Percentiles rank a stretch among this genome's conserved stretches.
Evolutionary conservation across 164 flowering plant species (phyloP).

Genomic region (Hamamelis virginiana): DNA sequence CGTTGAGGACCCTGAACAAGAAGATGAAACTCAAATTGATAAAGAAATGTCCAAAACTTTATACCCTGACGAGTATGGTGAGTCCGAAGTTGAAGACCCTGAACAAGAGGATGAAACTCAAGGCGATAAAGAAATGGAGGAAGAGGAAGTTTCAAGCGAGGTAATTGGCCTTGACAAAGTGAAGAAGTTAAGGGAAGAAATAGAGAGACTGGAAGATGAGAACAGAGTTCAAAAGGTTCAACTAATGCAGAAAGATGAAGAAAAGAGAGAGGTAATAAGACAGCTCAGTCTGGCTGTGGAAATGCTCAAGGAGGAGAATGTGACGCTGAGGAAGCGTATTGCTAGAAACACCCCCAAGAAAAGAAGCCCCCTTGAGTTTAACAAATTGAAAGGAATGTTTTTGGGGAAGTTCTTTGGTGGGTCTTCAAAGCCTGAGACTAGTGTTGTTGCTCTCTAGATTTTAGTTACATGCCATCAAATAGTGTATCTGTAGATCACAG

Average conservation of each 20-base stretch:
- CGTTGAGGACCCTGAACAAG: constrained; percentile 58
- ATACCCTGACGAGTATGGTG: constrained; percentile 42
- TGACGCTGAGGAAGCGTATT: constrained; percentile 34
- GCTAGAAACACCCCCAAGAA: constrained; percentile 35
- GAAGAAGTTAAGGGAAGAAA: constrained; percentile 53
- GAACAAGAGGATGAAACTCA: constrained; percentile 36
- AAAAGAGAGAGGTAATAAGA: constrained; percentile 85
- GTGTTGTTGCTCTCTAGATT: constrained; percentile 20
- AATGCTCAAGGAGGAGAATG: constrained; percentile 63
- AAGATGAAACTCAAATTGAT: constrained; percentile 28
- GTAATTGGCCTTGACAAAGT: constrained; percentile 26
- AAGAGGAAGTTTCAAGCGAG: constrained; percentile 22
- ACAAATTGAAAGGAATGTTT: constrained; percentile 37
- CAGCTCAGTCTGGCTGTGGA: constrained; percentile 70
- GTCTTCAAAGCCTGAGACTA: constrained; percentile 14
- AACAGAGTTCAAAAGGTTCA: constrained; percentile 43
- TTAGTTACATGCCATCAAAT: background rate
- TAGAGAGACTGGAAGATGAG: constrained; percentile 55
- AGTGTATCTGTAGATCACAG: background rate
- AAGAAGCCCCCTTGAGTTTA: constrained; percentile 31
- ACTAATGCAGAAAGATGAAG: constrained; percentile 69
- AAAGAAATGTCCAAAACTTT: constrained; percentile 13
- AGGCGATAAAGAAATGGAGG: constrained; percentile 14
- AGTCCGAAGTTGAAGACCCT: constrained; percentile 67
- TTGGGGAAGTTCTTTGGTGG: constrained; percentile 45